A percentile compares a stretch with the other conserved stretches of the same genome.
These are phyloP conservation scores for Rhamnella rubrinervis DNA, from an alignment of 331 rosid genomes.

Conservation along the genomic window DNA sequence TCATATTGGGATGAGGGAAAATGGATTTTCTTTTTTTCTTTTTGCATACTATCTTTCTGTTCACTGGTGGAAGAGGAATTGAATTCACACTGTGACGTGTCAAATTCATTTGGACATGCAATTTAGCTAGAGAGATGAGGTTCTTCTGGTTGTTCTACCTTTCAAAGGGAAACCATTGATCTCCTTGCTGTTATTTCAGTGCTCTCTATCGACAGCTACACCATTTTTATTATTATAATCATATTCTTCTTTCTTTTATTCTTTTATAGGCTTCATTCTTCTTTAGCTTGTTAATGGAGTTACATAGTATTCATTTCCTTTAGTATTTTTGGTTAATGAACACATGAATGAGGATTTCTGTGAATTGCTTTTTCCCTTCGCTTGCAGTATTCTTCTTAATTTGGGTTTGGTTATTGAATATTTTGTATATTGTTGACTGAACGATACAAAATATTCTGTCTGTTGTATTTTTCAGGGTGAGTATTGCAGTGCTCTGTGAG, in stretches of 20 bases:
- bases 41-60: no score
- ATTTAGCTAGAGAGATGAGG: not conserved
- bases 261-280: no score
- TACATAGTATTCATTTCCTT: no score
- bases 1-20: not conserved
- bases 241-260: no score
- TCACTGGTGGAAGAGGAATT: no score
- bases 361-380: not conserved
- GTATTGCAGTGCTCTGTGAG: conserved; percentile 22
- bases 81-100: not conserved
- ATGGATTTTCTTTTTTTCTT: no score
- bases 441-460: not conserved
- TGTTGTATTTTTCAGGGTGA: conserved; percentile 38
- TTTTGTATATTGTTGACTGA: not conserved
- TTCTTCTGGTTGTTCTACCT: not conserved
- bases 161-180: not conserved
- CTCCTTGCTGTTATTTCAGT: not conserved
- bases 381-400: conserved; percentile 5
- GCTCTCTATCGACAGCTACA: not conserved
- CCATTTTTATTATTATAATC: not conserved
- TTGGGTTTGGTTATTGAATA: conserved; percentile 8
- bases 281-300: no score
- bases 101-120: conserved; percentile 8
- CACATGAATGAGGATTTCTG: not conserved
- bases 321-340: no score